These are phyloP conservation scores for Hysterium pulicare DNA, from an alignment of 2,329 filamentous ascomycete species.

Conservation along the genomic window DNA sequence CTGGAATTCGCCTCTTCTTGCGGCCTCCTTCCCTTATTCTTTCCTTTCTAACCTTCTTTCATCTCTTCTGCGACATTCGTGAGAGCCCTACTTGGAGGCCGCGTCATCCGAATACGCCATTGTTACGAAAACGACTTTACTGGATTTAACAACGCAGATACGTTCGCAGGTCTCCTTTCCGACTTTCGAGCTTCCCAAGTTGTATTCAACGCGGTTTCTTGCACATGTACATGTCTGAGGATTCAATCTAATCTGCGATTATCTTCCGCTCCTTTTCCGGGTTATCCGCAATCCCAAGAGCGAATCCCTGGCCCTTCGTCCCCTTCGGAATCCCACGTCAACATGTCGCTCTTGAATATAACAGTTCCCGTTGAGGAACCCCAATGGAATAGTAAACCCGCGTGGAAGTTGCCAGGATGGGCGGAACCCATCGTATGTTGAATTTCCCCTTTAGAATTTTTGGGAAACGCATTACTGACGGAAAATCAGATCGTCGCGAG, in stretches of 20 bases:
- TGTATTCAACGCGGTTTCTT: no score
- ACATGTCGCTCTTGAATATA: no score
- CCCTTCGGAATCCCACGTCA: no score
- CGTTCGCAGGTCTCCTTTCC: no score
- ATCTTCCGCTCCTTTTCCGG: not conserved
- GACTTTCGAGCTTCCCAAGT: no score
- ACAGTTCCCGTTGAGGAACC: slow-evolving; percentile 18
- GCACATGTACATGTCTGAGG: no score
- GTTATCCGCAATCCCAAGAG: not conserved
- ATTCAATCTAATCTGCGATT: not conserved
- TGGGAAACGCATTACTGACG: not conserved
- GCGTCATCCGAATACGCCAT: slow-evolving; percentile 1
- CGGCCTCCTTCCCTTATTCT: not conserved
- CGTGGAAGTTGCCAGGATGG: slow-evolving; percentile 43
- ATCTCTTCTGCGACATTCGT: not conserved
- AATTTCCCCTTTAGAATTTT: not conserved
- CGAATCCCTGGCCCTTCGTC: no score
- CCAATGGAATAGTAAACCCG: slow-evolving; percentile 40
- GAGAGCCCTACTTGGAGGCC: not conserved
- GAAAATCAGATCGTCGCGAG: slow-evolving; percentile 46
- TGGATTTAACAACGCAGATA: no score
- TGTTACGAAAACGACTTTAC: no score
- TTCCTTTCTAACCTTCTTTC: not conserved
- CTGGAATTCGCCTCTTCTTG: not conserved
- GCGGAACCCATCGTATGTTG: slow-evolving; percentile 38